Evolutionary conservation across 352 stramenopile species (phyloP).

Genomic region (Phytophthora pistaciae): DNA sequence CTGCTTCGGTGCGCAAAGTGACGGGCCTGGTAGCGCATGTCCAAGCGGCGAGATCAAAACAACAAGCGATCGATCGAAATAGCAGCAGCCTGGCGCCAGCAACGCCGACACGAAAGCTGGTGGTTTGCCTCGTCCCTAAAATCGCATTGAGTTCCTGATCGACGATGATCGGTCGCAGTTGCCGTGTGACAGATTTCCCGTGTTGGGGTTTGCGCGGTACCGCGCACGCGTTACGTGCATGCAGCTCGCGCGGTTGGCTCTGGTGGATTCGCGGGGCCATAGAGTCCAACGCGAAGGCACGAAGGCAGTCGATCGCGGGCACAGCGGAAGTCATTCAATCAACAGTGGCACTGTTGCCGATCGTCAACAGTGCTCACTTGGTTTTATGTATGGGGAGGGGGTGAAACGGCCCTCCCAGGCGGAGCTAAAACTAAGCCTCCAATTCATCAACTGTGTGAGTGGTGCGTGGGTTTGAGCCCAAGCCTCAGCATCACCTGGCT

Average conservation of each 20-base stretch:
- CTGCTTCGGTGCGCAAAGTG: not conserved
- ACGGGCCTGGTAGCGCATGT: constrained; percentile 3
- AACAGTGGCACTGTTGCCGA: too few relatives aligned
- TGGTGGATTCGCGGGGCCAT: not conserved
- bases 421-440: too few relatives aligned
- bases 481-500: too few relatives aligned
- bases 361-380: too few relatives aligned
- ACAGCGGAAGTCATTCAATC: not conserved
- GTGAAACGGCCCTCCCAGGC: too few relatives aligned
- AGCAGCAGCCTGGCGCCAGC: not conserved
- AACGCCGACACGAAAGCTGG: not conserved
- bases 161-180: not conserved
- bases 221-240: not conserved
- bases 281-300: not conserved
- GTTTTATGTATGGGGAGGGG: too few relatives aligned
- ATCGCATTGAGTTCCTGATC: not conserved
- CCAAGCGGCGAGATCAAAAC: constrained; percentile 6
- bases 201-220: not conserved
- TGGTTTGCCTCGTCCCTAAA: not conserved
- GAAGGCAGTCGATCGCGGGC: not conserved
- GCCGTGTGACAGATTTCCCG: not conserved
- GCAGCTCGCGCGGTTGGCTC: not conserved
- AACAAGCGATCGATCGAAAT: not conserved
- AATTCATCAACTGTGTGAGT: too few relatives aligned
- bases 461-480: too few relatives aligned